phyloP scores from a whole-genome alignment of 345 rosid genomes.

The Salix arbutifolia region DNA sequence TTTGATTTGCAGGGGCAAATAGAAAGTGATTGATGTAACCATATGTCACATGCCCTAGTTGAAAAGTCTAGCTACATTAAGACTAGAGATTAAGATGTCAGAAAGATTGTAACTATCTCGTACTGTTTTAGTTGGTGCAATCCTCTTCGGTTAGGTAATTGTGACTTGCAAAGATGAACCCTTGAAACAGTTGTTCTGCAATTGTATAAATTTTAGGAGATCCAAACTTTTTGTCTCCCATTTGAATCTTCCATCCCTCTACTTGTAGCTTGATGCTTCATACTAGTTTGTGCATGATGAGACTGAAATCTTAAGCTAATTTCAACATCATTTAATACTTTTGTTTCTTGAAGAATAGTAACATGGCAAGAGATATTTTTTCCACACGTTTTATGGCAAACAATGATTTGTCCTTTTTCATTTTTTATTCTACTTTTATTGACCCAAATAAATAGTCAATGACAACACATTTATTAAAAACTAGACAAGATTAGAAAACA shows the following conservation, averaged over 20 bases:
- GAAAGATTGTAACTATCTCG: background rate
- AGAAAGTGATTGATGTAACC: background rate
- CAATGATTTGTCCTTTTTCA: no score
- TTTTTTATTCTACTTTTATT: no score
- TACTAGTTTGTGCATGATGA: no score
- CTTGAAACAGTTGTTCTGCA: background rate
- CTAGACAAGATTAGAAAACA: no score
- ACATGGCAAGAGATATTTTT: no score
- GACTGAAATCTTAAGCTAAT: no score
- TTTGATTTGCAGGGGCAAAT: slow-evolving; percentile 9
- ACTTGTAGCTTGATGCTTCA: background rate
- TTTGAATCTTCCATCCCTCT: background rate
- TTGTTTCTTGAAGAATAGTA: no score
- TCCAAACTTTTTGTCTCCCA: background rate
- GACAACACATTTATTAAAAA: no score
- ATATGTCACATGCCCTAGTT: slow-evolving; percentile 3
- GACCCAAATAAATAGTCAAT: no score
- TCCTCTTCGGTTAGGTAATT: slow-evolving; percentile 3
- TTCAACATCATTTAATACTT: no score
- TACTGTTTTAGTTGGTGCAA: background rate
- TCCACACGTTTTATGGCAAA: no score
- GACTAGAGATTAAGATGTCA: slow-evolving; percentile 12
- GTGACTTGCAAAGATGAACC: background rate
- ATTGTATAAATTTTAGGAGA: slow-evolving; percentile 5
- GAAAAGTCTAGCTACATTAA: background rate